phyloP scores from a whole-genome alignment of 495 filamentous ascomycete genomes.

The Daldinia bambusicola region DNA sequence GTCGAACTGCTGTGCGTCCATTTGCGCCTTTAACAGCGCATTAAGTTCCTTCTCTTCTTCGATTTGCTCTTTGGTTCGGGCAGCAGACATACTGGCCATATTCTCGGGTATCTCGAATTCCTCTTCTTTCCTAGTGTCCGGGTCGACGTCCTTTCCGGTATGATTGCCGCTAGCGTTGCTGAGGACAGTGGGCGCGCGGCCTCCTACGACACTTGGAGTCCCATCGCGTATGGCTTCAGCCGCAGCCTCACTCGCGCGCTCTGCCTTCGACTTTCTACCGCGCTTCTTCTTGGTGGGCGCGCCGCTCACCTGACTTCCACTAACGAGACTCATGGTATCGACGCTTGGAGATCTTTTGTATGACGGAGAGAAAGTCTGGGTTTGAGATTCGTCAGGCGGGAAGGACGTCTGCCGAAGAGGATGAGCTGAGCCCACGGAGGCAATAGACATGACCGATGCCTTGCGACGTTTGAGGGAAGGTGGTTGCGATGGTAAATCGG shows the following conservation, averaged over 20 bases:
- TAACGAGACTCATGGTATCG: slow-evolving; percentile 74
- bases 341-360: slow-evolving; percentile 70
- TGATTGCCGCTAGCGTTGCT: slow-evolving; percentile 54
- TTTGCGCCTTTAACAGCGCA: slow-evolving; percentile 71
- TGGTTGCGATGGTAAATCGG: slow-evolving; percentile 50
- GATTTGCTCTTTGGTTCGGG: slow-evolving; percentile 71
- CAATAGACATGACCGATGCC: slow-evolving; percentile 63
- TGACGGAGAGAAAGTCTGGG: slow-evolving; percentile 51
- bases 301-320: slow-evolving; percentile 69
- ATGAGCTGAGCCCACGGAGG: slow-evolving; percentile 66
- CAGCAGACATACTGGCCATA: slow-evolving; percentile 61
- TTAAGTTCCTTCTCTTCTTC: slow-evolving; percentile 72
- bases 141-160: slow-evolving; percentile 53
- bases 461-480: slow-evolving; percentile 71
- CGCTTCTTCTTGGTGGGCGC: slow-evolving; percentile 67
- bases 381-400: slow-evolving; percentile 67
- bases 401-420: slow-evolving; percentile 92
- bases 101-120: slow-evolving; percentile 71
- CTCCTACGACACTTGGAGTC: slow-evolving; percentile 60
- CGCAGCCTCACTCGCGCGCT: slow-evolving; percentile 62
- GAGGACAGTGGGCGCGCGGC: slow-evolving; percentile 58
- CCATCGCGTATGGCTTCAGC: slow-evolving; percentile 50
- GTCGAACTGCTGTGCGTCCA: slow-evolving; percentile 72
- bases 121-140: slow-evolving; percentile 73
- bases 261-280: slow-evolving; percentile 72